Evolutionary conservation across 2,329 filamentous ascomycete species (phyloP), one percentile per base, ranked within the genome.

Genomic region (Exophiala dermatitidis): DNA sequence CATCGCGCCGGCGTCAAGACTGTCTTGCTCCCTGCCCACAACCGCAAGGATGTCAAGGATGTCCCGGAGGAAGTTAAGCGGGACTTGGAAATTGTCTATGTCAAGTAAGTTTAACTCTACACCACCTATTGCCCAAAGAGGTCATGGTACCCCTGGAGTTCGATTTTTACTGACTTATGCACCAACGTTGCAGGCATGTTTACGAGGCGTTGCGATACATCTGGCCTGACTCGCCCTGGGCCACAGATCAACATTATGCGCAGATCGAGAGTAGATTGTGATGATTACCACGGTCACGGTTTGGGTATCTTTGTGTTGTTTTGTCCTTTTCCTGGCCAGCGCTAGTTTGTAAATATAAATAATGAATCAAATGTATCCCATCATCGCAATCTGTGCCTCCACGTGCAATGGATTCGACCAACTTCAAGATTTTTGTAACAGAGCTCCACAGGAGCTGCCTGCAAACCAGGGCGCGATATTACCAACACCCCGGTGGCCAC

Each of bases 1-100:
- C 77, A 94, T 66, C 81, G 91, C 51, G 93, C 93, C 1, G 93
- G 93, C 30, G 91, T 98, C 57, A 95, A 95, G 78, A 91, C 88
- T 32, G 91, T 98, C 5, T 70, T 98, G 56, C 75, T 98, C 5
- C 93, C 93, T 2, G 80, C 85, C 32, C 85, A 88, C 62, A 98
- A 98, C 69, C 80, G 84, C 59, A 97, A 97, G 72, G 93, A 98
- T 67, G 85, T 87, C 54, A 87, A 86, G 70, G 91, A 97, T 71
- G 76, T 97, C 51, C 93, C 93, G 0, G 78, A 85, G 59, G 93
- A 98, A 73, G 93, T 98, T 46, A 86, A 84, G 68, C 80, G 87
- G 64, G 90, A 89, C 0, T 70, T 98, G 56, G 82, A 91, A 67
- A 96, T 98, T 66, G 80, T 95, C 59, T 87, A 90, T 70, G 90